phyloP scores from a whole-genome alignment of 1,139 yeast species.

The Geotrichum phurueaensis region DNA sequence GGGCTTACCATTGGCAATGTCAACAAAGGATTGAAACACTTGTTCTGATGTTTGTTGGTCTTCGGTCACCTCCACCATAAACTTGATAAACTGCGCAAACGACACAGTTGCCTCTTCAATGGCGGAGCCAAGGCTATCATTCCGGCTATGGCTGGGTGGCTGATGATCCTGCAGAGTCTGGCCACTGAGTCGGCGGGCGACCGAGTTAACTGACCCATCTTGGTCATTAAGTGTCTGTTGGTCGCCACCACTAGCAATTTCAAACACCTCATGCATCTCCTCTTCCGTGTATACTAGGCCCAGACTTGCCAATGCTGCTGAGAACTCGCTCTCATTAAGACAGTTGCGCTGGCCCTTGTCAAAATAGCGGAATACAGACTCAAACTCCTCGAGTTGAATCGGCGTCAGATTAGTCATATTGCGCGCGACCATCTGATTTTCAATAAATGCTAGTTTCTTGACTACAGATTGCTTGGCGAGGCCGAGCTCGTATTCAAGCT shows the following conservation, averaged over 20 bases:
- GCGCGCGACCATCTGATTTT: slow-evolving; percentile 40
- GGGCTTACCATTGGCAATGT: slow-evolving; percentile 38
- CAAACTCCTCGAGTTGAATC: slow-evolving; percentile 40
- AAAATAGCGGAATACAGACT: slow-evolving; percentile 39
- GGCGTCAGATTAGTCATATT: slow-evolving; percentile 40
- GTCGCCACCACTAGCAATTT: slow-evolving; percentile 23
- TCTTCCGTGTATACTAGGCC: slow-evolving; percentile 37
- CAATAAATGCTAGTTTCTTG: slow-evolving; percentile 38
- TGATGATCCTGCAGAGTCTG: background rate
- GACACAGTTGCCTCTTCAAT: slow-evolving; percentile 26
- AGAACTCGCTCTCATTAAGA: slow-evolving; percentile 36
- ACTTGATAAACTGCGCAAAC: slow-evolving; percentile 38
- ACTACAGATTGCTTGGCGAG: slow-evolving; percentile 37
- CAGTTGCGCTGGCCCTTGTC: slow-evolving; percentile 36
- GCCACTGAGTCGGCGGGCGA: background rate
- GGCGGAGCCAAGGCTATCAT: background rate
- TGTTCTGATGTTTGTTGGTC: slow-evolving; percentile 40
- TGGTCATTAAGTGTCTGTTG: background rate
- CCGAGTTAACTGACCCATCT: background rate
- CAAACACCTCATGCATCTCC: slow-evolving; percentile 37
- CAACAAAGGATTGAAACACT: slow-evolving; percentile 38
- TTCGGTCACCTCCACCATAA: slow-evolving; percentile 39
- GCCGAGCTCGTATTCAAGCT: slow-evolving; percentile 38
- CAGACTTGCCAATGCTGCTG: slow-evolving; percentile 39
- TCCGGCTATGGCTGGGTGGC: background rate